Conservation (phyloP, 2,329 filamentous ascomycete genomes). For the Pyrenophora tritici-repentis region DNA sequence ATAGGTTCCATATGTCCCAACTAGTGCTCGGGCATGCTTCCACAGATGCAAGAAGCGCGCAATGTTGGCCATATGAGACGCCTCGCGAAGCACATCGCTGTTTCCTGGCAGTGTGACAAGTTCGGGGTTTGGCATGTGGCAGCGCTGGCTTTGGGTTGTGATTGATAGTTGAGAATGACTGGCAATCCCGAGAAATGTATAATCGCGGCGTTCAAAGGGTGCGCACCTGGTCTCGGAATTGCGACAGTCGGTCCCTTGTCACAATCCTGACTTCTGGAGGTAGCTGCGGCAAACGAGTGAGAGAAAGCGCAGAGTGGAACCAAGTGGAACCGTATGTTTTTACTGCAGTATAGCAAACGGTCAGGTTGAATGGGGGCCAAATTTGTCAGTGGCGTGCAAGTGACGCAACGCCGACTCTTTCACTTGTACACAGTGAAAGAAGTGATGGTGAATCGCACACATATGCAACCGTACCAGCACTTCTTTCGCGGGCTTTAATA, state of each 20-base stretch:
- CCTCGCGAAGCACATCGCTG: background rate
- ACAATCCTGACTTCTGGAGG: too few species aligned
- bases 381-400: background rate
- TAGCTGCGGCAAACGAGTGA: too few species aligned
- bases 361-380: background rate
- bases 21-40: conserved; percentile 10
- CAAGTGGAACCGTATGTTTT: too few species aligned
- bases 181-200: background rate
- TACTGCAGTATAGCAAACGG: background rate
- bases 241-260: too few species aligned
- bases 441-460: background rate
- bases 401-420: background rate
- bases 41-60: conserved; percentile 18
- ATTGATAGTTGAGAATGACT: background rate
- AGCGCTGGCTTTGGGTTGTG: background rate
- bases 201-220: too few species aligned
- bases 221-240: too few species aligned
- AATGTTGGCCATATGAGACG: background rate
- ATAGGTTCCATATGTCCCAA: conserved; percentile 16
- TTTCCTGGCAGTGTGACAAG: background rate
- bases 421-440: background rate
- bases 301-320: background rate
- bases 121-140: rapidly evolving
- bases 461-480: background rate
- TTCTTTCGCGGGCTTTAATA: too few species aligned